phyloP scores from a whole-genome alignment of 1,284 basidiomycete species.

The Prillingera fragicola region DNA sequence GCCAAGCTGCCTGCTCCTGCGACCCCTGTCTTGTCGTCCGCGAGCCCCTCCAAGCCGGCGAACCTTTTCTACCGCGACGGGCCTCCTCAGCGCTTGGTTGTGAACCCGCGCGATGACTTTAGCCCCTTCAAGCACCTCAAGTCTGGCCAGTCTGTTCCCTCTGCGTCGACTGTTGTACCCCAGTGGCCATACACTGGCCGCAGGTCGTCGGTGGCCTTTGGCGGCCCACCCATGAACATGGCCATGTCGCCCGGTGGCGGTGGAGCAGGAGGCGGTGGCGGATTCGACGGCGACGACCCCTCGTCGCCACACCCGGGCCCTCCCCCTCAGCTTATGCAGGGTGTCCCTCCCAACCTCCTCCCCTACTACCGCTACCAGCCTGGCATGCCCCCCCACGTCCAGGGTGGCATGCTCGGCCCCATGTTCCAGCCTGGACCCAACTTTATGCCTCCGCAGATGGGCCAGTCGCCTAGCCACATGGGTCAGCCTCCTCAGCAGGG shows the following conservation, averaged over 20 bases:
- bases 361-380: constrained; percentile 35
- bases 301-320: constrained; percentile 17
- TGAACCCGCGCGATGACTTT: constrained; percentile 87
- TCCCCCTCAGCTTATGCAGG: constrained; percentile 21
- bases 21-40: constrained; percentile 42
- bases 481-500: constrained; percentile 24
- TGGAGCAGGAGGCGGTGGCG: neutral
- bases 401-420: constrained; percentile 24
- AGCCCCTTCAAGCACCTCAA: constrained; percentile 82
- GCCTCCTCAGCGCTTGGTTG: constrained; percentile 63
- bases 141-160: constrained; percentile 56
- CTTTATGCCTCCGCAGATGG: constrained; percentile 26
- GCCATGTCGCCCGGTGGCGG: constrained; percentile 7
- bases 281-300: constrained; percentile 12
- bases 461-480: constrained; percentile 24
- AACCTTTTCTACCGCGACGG: constrained; percentile 86
- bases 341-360: constrained; percentile 31
- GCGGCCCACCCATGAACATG: constrained; percentile 38
- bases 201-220: constrained; percentile 62
- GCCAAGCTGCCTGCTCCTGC: constrained; percentile 13
- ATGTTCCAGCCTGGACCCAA: constrained; percentile 38
- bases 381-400: constrained; percentile 29
- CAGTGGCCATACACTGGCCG: constrained; percentile 86
- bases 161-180: constrained; percentile 64
- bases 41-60: constrained; percentile 35